Percentiles rank a stretch among this genome's conserved stretches.
Evolutionary conservation across 1,139 yeast species (phyloP).

Genomic region (Yamadazyma blattariae): DNA sequence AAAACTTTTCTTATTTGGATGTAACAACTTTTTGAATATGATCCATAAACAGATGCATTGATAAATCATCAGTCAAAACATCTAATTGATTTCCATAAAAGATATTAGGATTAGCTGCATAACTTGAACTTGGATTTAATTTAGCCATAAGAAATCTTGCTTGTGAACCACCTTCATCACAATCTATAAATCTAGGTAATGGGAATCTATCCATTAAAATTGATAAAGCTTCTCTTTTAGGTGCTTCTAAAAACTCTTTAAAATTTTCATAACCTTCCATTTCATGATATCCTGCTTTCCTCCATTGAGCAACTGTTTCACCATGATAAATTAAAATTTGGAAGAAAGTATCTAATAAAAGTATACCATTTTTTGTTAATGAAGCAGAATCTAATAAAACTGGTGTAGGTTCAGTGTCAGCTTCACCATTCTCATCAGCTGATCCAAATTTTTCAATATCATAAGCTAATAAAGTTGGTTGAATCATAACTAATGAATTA

Average conservation of each 20-base stretch:
- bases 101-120: constrained; percentile 40
- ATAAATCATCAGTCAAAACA: constrained; percentile 68
- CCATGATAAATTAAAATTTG: constrained; percentile 73
- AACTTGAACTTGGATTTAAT: constrained; percentile 68
- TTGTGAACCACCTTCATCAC: constrained; percentile 77
- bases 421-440: constrained; percentile 41
- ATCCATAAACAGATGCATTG: constrained; percentile 67
- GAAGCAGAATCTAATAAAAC: constrained; percentile 70
- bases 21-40: constrained; percentile 42
- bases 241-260: constrained; percentile 57
- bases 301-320: constrained; percentile 65
- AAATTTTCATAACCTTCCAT: constrained; percentile 62
- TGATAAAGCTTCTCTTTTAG: constrained; percentile 68
- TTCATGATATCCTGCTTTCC: constrained; percentile 65
- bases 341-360: constrained; percentile 71
- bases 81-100: constrained; percentile 31
- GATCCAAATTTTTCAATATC: constrained; percentile 52
- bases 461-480: constrained; percentile 67
- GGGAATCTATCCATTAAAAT: constrained; percentile 69
- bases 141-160: constrained; percentile 75
- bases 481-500: constrained; percentile 70
- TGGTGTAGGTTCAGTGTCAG: constrained; percentile 45
- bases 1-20: constrained; percentile 14
- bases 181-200: constrained; percentile 68
- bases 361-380: constrained; percentile 55